Evolutionary conservation across 1,284 basidiomycete genomes (phyloP).

Genomic region (Gymnopus androsaceus): DNA sequence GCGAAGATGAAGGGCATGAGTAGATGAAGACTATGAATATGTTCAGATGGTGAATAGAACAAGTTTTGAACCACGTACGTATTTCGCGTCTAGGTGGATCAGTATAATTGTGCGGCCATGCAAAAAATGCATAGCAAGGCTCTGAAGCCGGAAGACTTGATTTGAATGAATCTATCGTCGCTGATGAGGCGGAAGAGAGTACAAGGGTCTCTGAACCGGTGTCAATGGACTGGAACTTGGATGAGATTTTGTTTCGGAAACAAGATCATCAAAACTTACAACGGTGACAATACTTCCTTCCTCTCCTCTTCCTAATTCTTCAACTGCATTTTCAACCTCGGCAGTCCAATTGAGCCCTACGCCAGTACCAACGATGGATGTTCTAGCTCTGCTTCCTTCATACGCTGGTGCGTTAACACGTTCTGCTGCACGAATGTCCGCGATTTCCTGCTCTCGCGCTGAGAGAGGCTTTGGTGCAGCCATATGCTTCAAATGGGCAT

Average conservation of each 20-base stretch:
- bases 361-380: constrained; percentile 57
- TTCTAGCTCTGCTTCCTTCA: constrained; percentile 56
- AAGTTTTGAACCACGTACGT: constrained; percentile 38
- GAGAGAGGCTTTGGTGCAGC: constrained; percentile 81
- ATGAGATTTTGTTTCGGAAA: background rate
- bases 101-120: constrained; percentile 56
- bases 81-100: constrained; percentile 53
- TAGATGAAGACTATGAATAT: constrained; percentile 75
- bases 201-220: constrained; percentile 55
- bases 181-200: constrained; percentile 41
- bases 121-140: constrained; percentile 73
- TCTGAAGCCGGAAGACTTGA: constrained; percentile 54
- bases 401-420: constrained; percentile 48
- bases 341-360: constrained; percentile 66
- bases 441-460: constrained; percentile 78
- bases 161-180: constrained; percentile 45
- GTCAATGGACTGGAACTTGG: constrained; percentile 58
- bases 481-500: constrained; percentile 72
- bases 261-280: constrained; percentile 27
- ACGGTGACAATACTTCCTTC: constrained; percentile 68
- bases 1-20: constrained; percentile 78
- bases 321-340: constrained; percentile 66
- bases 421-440: constrained; percentile 75
- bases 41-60: background rate
- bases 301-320: constrained; percentile 51